phyloP scores from a whole-genome alignment of 2,329 filamentous ascomycete species.

The Leptographium flavum region DNA sequence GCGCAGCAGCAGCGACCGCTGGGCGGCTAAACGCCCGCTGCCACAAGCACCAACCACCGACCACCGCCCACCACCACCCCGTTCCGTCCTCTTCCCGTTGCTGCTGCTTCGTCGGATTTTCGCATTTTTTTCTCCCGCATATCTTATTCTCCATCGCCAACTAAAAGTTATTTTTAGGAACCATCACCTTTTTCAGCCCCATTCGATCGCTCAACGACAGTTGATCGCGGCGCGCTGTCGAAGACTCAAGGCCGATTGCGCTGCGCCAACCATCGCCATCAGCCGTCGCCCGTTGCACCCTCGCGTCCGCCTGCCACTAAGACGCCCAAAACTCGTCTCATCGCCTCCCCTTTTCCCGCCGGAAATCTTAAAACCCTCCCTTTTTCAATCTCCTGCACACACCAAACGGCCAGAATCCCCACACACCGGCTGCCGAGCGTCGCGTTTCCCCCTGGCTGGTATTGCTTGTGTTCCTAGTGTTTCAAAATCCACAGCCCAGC shows the following conservation, averaged over 20 bases:
- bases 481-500: neutral
- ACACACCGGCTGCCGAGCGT: neutral
- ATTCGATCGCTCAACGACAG: constrained; percentile 1
- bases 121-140: neutral
- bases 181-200: constrained; percentile 6
- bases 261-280: neutral
- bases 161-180: constrained; percentile 12
- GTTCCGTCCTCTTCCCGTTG: neutral
- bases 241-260: neutral
- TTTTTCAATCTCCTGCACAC: neutral
- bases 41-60: no score
- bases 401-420: neutral
- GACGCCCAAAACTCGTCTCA: constrained; percentile 3
- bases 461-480: neutral
- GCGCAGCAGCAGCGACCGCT: neutral
- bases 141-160: constrained; percentile 3
- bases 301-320: neutral
- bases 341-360: constrained; percentile 1
- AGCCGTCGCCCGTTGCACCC: neutral
- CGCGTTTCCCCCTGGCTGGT: neutral
- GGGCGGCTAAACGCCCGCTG: neutral
- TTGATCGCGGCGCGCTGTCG: no score
- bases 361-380: neutral
- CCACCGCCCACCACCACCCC: no score
- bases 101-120: neutral